Evolutionary conservation across 768 basidiomycete genomes (phyloP).

Genomic region (Tricholoma furcatifolium): DNA sequence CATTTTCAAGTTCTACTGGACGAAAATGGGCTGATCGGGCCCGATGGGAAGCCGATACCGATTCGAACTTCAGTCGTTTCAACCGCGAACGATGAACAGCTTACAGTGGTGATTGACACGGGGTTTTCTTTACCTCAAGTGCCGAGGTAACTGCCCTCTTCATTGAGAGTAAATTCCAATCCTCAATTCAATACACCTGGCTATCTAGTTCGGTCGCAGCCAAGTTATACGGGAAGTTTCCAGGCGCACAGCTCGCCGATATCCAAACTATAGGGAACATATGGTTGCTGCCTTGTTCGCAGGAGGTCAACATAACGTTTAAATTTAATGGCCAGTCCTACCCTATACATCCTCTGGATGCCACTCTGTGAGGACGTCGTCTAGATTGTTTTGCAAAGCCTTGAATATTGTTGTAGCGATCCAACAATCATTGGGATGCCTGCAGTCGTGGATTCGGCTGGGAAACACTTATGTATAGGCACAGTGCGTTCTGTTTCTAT

Average conservation of each 20-base stretch:
- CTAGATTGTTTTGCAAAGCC: background rate
- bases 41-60: constrained; percentile 50
- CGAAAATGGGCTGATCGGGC: constrained; percentile 58
- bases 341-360: constrained; percentile 69
- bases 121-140: constrained; percentile 71
- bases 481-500: constrained; percentile 27
- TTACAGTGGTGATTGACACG: constrained; percentile 65
- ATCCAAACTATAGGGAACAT: constrained; percentile 38
- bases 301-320: constrained; percentile 65
- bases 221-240: constrained; percentile 57
- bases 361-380: constrained; percentile 42
- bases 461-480: constrained; percentile 37
- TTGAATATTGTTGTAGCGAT: constrained; percentile 18
- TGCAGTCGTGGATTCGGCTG: constrained; percentile 28
- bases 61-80: constrained; percentile 45
- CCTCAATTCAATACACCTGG: constrained; percentile 15
- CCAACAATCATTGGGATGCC: constrained; percentile 31
- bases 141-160: constrained; percentile 35
- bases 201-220: constrained; percentile 47
- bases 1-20: constrained; percentile 70
- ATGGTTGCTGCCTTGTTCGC: constrained; percentile 65
- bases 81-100: constrained; percentile 39
- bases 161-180: background rate
- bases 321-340: constrained; percentile 54
- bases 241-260: constrained; percentile 48